Base-by-base conservation (phyloP, 345 rosid species). In the Dipteronia dyeriana region DNA sequence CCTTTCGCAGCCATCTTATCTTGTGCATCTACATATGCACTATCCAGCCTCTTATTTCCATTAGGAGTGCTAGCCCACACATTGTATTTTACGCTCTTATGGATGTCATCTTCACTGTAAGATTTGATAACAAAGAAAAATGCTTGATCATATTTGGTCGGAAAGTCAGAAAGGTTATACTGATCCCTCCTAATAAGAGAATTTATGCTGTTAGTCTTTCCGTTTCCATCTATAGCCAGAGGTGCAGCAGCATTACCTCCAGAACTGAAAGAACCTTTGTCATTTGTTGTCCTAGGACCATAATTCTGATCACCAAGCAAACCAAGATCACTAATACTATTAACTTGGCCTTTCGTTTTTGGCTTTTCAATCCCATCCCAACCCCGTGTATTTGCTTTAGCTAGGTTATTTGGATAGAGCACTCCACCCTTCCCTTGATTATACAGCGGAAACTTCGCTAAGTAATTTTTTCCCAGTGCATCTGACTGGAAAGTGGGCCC, bases 1-100 rank as follows among this genome's bases (percentile, higher is more conserved):
- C 85, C 75, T 68, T 82, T 79, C 76, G 79, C 86, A 67, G 79
- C 79, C 22, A 80, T 78, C 67, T 74, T 85, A 75, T 77, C 69
- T 29, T 85, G 85, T 31, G 90, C 86, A 22, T 85, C 86, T 76
- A 82, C 86, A 75, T 82, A 90, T 29, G 93, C 91, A 81, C 4
- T 79, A 83, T 86, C 87, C 43, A 90, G 76, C 80, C 85, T 88
- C 84, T 81, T 90, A 78, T 90, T 90, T 70, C 93, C 93, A 71
- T 85, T 90, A 34, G 86, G 85, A 57, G 93, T 90, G 78, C 91
- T 90, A 26, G 93, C 85, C 93, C 93, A 90, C 23, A 90, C 93
- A 81, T 84, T 90, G 85, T 90, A 90, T 67, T 90, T 90, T 76
- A 90, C 85, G 79, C 93, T 85, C 79, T 90, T 90, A 74, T 88